A percentile compares a stretch with the other conserved stretches of the same genome.
phyloP scores from a whole-genome alignment of 805 yeast species.

The Candida maesae region DNA sequence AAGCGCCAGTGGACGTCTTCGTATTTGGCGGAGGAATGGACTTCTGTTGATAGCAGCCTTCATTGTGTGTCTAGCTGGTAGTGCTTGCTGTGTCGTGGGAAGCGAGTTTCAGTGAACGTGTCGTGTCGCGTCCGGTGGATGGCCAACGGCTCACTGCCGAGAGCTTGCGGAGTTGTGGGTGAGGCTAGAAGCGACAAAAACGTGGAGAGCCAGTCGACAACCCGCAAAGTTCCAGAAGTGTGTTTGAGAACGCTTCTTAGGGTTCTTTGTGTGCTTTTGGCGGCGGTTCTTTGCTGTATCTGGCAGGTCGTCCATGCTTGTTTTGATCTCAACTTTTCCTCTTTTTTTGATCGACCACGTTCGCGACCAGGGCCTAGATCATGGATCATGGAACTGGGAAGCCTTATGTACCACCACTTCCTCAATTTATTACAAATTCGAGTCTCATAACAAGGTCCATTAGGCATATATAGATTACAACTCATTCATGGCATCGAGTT shows the following conservation, averaged over 20 bases:
- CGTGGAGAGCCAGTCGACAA: neutral
- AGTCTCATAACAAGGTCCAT: too few species aligned
- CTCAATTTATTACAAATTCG: too few species aligned
- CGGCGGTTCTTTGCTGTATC: too few species aligned
- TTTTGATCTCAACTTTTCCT: slow-evolving; percentile 5
- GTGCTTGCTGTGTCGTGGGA: neutral
- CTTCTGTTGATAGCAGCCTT: slow-evolving; percentile 27
- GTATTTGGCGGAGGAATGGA: slow-evolving; percentile 46
- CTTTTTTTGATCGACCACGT: neutral
- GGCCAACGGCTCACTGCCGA: too few species aligned
- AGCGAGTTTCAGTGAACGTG: neutral
- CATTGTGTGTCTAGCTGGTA: slow-evolving; percentile 9
- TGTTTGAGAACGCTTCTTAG: neutral
- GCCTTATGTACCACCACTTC: too few species aligned
- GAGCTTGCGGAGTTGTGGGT: too few species aligned
- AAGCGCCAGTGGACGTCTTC: slow-evolving; percentile 52
- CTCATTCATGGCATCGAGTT: slow-evolving; percentile 6
- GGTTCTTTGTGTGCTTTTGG: too few species aligned
- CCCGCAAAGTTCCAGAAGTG: neutral
- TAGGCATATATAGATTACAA: neutral
- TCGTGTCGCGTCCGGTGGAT: slow-evolving; percentile 1
- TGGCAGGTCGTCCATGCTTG: slow-evolving; percentile 1
- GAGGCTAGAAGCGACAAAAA: neutral
- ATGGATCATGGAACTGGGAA: too few species aligned
- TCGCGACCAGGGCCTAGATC: neutral